Evolutionary conservation across 208 protist genomes (phyloP), one percentile per base, ranked within the genome.

Genomic region (Leishmania lainsoni): DNA sequence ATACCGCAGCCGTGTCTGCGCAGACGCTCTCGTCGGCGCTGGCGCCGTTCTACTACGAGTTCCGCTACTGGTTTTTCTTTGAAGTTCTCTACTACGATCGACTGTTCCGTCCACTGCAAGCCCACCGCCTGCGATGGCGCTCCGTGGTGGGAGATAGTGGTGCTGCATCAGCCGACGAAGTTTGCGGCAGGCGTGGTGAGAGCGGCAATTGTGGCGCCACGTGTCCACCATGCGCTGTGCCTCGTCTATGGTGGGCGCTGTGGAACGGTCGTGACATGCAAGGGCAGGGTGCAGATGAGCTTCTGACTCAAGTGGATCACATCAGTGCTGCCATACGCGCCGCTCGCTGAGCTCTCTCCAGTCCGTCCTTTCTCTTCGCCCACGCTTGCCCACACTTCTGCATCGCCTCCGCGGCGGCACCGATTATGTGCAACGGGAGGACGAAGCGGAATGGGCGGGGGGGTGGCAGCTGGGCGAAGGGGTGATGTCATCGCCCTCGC

Each of bases 51-150:
- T 95, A 95, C 77, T 87, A 86, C 76, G 86, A 91, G 77, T 93
- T 93, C 77, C 90, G 92, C 5, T 93, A 92, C 83, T 95, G 90
- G 89, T 95, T 92, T 72, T 86, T 85, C 68, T 92, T 86, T 56
- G 92, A 95, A 78, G 92, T 95, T 59, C 79, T 94, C 6, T 93
- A 86, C 75, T 91, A 90, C 73, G 63, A 89, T 48, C 81, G 74
- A 65, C 75, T 89, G 29, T 71, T 87, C 22, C 35, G 51, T 5
- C 85, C 80, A 0, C 63, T 92, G 26, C 81, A 86, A 42, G n/a
- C 52, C 42, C 66, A 86, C 59, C 76, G 63, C 45, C 71, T 83
- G 71, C 80, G 42, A n/a, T 58, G 56, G 59, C 79, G 79, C 17
- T 71, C 59, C 5, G 29, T 63, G 4, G 54, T n/a, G 51, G 42